Evolutionary conservation across 768 basidiomycete genomes (phyloP).

Genomic region (Mycena amicta): DNA sequence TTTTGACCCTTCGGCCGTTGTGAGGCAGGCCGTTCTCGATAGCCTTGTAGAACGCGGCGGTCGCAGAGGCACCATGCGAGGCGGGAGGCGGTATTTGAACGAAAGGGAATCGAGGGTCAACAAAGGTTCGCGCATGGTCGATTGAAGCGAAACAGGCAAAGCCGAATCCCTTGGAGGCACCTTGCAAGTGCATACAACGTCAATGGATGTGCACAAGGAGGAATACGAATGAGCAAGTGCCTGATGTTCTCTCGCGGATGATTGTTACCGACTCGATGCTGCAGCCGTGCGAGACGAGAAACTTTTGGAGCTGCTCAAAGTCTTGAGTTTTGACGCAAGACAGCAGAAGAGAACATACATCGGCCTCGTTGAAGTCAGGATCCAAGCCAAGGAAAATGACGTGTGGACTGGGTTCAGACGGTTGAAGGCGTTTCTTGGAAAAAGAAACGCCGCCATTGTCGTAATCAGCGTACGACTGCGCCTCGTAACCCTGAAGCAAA

Average conservation of each 20-base stretch:
- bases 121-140: conserved; percentile 88
- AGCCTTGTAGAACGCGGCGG: conserved; percentile 71
- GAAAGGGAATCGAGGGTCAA: conserved; percentile 89
- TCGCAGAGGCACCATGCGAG: conserved; percentile 81
- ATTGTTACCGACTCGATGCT: conserved; percentile 88
- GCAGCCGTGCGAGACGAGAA: conserved; percentile 71
- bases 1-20: conserved; percentile 86
- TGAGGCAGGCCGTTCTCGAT: conserved; percentile 71
- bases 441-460: conserved; percentile 40
- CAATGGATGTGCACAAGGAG: conserved; percentile 68
- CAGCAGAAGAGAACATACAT: conserved; percentile 63
- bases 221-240: conserved; percentile 85
- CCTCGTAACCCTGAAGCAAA: conserved; percentile 52
- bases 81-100: conserved; percentile 91
- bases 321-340: conserved; percentile 39
- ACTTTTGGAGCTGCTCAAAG: conserved; percentile 73
- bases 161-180: conserved; percentile 93
- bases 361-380: conserved; percentile 88
- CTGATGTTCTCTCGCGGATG: conserved; percentile 95
- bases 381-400: conserved; percentile 96
- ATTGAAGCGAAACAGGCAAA: conserved; percentile 91
- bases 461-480: conserved; percentile 52
- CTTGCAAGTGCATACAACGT: conserved; percentile 75
- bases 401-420: conserved; percentile 87
- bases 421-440: conserved; percentile 75